phyloP scores from a whole-genome alignment of 2,329 filamentous ascomycete genomes.

The Acrocalymma vagum region DNA sequence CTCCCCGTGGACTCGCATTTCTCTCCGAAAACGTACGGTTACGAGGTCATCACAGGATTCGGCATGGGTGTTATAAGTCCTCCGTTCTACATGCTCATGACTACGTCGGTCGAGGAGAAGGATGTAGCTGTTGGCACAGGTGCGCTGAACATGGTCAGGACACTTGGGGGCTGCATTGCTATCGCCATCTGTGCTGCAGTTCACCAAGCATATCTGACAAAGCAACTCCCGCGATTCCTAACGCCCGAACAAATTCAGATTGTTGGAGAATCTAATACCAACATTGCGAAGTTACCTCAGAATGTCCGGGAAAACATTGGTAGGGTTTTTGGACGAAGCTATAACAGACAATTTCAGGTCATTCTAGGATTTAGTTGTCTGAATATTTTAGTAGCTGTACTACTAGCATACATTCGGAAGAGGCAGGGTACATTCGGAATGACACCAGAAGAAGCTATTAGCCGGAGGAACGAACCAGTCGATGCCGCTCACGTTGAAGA shows the following conservation, averaged over 20 bases:
- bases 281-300: constrained; percentile 24
- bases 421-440: constrained; percentile 29
- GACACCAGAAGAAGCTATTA: too few species aligned
- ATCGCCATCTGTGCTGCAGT: constrained; percentile 42
- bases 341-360: constrained; percentile 41
- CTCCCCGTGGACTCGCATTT: constrained; percentile 28
- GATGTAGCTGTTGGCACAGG: constrained; percentile 39
- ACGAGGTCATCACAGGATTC: constrained; percentile 36
- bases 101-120: constrained; percentile 28
- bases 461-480: constrained; percentile 34
- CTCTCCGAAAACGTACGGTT: constrained; percentile 33
- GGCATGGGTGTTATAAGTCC: constrained; percentile 35
- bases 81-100: constrained; percentile 36
- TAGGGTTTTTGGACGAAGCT: constrained; percentile 37
- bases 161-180: constrained; percentile 39
- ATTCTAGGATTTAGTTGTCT: constrained; percentile 34
- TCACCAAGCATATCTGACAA: constrained; percentile 27
- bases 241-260: constrained; percentile 26
- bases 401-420: constrained; percentile 30
- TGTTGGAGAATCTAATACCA: constrained; percentile 26
- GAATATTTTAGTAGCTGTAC: constrained; percentile 31
- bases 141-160: constrained; percentile 41
- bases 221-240: constrained; percentile 27
- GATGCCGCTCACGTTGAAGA: constrained; percentile 13
- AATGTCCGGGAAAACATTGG: constrained; percentile 23